phyloP scores from a whole-genome alignment of 129 eudicot species.

The carrot (Daucus carota) region DNA sequence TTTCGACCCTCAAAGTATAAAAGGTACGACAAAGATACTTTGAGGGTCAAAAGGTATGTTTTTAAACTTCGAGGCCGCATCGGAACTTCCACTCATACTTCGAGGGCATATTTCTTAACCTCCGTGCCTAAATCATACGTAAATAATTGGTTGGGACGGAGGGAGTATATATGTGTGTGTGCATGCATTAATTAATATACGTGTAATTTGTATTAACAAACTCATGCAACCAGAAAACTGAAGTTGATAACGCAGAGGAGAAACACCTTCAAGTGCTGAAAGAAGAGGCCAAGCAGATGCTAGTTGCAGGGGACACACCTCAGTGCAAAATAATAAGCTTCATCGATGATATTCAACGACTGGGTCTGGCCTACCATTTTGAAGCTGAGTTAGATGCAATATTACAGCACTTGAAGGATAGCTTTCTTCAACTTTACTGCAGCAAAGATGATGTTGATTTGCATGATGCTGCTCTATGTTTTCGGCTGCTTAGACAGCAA shows the following conservation, averaged over 20 bases:
- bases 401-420: conserved; percentile 9
- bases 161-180: neutral
- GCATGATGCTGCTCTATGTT: conserved; percentile 24
- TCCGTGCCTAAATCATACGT: no score
- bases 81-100: no score
- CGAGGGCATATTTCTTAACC: no score
- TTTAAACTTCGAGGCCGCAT: no score
- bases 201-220: no score
- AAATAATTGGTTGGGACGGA: no score
- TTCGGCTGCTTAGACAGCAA: conserved; percentile 41
- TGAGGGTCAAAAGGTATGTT: no score
- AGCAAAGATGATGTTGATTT: conserved; percentile 17
- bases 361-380: conserved; percentile 37
- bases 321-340: conserved; percentile 16
- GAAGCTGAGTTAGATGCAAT: conserved; percentile 27
- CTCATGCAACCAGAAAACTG: conserved; percentile 5
- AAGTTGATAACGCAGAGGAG: conserved; percentile 1
- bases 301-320: neutral
- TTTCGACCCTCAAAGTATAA: no score
- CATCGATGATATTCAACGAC: conserved; percentile 43
- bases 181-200: neutral
- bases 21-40: no score
- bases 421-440: neutral
- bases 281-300: conserved; percentile 25
- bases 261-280: conserved; percentile 8